Percentiles rank a stretch among this genome's conserved stretches.
These are phyloP conservation scores for Talaromyces pinophilus DNA, from an alignment of 2,329 filamentous ascomycete species.

Conservation along the genomic window DNA sequence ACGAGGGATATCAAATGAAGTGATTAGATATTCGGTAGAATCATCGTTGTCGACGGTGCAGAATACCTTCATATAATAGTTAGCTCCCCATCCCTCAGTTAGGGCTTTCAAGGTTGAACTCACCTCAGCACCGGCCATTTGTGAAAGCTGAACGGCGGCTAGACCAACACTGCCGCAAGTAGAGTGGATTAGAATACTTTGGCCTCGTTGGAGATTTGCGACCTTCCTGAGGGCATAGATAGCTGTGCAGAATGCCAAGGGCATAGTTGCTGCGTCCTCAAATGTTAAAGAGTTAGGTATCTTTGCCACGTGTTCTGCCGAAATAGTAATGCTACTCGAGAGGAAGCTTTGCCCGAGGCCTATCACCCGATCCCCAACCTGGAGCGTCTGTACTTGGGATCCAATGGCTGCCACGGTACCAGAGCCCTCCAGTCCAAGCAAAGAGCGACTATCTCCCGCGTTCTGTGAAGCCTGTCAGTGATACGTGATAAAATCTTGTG, in stretches of 20 bases:
- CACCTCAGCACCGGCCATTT: conserved; percentile 34
- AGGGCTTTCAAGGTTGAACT: background rate
- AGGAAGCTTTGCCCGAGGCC: background rate
- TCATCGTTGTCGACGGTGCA: conserved; percentile 4
- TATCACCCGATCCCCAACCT: background rate
- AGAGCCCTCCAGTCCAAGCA: background rate
- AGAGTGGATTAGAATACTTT: conserved; percentile 40
- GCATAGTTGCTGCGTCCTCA: conserved; percentile 55
- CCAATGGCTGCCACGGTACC: background rate
- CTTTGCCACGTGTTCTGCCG: conserved; percentile 38
- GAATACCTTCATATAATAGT: background rate
- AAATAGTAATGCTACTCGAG: background rate
- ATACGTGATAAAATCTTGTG: background rate
- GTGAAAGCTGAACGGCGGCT: conserved; percentile 34
- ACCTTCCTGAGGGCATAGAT: conserved; percentile 22
- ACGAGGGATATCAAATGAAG: conserved; percentile 25
- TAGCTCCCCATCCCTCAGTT: background rate
- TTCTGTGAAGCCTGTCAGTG: background rate
- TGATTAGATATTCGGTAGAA: conserved; percentile 12
- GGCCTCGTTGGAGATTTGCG: background rate
- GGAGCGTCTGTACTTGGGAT: background rate
- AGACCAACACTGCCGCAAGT: conserved; percentile 36
- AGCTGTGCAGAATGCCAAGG: conserved; percentile 44
- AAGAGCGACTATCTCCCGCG: background rate
- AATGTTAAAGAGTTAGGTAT: conserved; percentile 57